These are phyloP conservation scores for Rubus idaeus DNA, from an alignment of 306 rosid species.

Conservation along the genomic window DNA sequence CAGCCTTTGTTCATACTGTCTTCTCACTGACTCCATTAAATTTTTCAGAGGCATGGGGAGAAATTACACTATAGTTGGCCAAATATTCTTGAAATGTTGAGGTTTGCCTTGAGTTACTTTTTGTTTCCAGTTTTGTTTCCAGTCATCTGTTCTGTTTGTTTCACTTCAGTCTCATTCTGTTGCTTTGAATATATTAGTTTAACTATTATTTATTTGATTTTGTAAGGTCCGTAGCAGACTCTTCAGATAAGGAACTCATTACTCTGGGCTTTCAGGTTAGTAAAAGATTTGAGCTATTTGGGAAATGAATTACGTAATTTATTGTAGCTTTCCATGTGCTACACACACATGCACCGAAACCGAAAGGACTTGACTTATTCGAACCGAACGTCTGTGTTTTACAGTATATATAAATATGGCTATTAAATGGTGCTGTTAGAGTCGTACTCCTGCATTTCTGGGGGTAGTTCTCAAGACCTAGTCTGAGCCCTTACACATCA, in stretches of 20 bases:
- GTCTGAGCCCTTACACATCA: background rate
- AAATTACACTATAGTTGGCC: conserved; percentile 88
- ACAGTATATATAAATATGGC: background rate
- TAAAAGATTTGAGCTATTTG: conserved; percentile 17
- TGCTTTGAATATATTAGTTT: conserved; percentile 17
- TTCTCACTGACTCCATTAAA: conserved; percentile 16
- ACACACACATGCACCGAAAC: background rate
- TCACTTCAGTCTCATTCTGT: conserved; percentile 27
- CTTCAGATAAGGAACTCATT: conserved; percentile 86
- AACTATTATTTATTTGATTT: background rate
- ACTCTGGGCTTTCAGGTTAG: conserved; percentile 95
- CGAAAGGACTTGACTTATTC: too few relatives aligned
- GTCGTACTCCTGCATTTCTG: background rate
- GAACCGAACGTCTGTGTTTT: background rate
- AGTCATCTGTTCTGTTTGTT: conserved; percentile 16
- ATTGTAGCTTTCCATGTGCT: background rate
- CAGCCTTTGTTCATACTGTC: conserved; percentile 27
- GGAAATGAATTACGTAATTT: background rate
- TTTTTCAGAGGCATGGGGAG: conserved; percentile 84
- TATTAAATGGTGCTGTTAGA: background rate
- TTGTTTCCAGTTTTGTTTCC: conserved; percentile 17
- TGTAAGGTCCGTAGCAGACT: conserved; percentile 88
- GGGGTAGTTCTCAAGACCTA: background rate
- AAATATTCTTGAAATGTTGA: conserved; percentile 88
- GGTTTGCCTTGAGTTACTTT: conserved; percentile 48